Evolutionary conservation across 441 rosid genomes (phyloP), one percentile per base, ranked within the genome.

Genomic region (Aquilaria agallochum): DNA sequence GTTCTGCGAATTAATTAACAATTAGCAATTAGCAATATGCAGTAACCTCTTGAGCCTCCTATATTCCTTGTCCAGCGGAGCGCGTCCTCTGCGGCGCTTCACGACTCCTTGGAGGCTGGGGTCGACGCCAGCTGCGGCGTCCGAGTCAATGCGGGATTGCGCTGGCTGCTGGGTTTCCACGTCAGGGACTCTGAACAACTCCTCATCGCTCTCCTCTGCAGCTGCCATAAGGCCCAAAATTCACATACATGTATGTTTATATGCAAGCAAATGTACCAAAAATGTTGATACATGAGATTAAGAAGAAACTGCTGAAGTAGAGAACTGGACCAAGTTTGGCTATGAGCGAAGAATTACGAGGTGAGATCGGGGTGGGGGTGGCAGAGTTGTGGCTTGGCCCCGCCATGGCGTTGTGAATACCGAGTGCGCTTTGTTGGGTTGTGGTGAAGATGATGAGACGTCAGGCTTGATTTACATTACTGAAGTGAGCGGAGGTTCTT

Each of bases 171-270:
- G 51, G 53, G 78, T 76, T 73, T 84, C 94, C 69, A 85, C 82
- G 63, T 87, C 89, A 2, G 89, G 94, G 53, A 84, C 90, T 60
- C 72, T 83, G 63, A 83, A 81, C 70, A 87, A 69, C 69, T 84
- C 94, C 49, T 84, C 90, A 48, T 87, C 94, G 65, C 80, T 79
- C 46, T 84, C 94, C 73, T 84, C 94, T 82, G 65, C 31, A 54
- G n/a, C 27, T 65, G 58, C 44, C 11, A 54, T 36, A 36, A 4
- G 5, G 42, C 42, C 42, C 42, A 5, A 36, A 36, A 3, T 2
- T 36, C 1, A 36, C 5, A 8, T 3, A 36, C 42, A 36, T 36
- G 1, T 36, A 36, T 36, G 5, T 36, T 4, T 36, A 36, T 3
- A 36, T 3, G 3, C 42, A 36, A 50, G 13, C 31, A 5, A 54